Conservation (phyloP, 257 asterid genomes). For the Lantana camara region DNA sequence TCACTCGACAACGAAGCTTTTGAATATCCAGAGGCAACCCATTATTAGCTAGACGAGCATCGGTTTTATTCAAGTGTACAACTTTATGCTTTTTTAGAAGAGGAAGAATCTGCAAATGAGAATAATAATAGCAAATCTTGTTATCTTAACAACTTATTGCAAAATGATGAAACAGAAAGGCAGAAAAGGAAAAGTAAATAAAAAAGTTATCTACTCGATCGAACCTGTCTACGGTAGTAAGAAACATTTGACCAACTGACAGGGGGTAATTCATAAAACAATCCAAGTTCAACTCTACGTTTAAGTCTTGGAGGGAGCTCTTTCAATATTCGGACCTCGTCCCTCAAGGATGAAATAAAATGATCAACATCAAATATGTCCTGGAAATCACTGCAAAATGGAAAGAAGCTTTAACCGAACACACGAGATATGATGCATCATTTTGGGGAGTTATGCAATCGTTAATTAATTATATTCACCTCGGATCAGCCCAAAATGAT, state of each 20-base stretch:
- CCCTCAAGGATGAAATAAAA: slow-evolving; percentile 87
- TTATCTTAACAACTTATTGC: slow-evolving; percentile 8
- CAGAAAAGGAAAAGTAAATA: no score
- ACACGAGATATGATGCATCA: no score
- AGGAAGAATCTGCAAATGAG: slow-evolving; percentile 78
- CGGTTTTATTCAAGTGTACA: slow-evolving; percentile 89
- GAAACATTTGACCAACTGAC: slow-evolving; percentile 95
- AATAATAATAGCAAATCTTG: slow-evolving; percentile 6
- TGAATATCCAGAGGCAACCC: slow-evolving; percentile 83
- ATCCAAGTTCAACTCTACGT: slow-evolving; percentile 80
- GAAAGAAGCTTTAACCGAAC: no score
- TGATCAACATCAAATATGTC: slow-evolving; percentile 95
- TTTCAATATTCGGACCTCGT: slow-evolving; percentile 91
- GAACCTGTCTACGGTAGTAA: slow-evolving; percentile 87
- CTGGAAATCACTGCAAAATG: slow-evolving; percentile 85
- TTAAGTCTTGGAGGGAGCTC: slow-evolving; percentile 88
- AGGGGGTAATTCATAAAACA: slow-evolving; percentile 78
- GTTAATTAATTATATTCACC: no score
- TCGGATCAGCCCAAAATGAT: slow-evolving; percentile 97
- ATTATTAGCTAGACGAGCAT: slow-evolving; percentile 90
- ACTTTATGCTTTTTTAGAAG: slow-evolving; percentile 86
- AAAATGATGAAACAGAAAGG: no score
- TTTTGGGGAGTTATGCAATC: no score
- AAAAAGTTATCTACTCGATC: slow-evolving; percentile 6
- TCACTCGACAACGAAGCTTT: slow-evolving; percentile 91